Percentiles rank a stretch among this genome's conserved stretches.
These are phyloP conservation scores for Jamesozyma spencerorum DNA, from an alignment of 805 yeast genomes.

Conservation along the genomic window DNA sequence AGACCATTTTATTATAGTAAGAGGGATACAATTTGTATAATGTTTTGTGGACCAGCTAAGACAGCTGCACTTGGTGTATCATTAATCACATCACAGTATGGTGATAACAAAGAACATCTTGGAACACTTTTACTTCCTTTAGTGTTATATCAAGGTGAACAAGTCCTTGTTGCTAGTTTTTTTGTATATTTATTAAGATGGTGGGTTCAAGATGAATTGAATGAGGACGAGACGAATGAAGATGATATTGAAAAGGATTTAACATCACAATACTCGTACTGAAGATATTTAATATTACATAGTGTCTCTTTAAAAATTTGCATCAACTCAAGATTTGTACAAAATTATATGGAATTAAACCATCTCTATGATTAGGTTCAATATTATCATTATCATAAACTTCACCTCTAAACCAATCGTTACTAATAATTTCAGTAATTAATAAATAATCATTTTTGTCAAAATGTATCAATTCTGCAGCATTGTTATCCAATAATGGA, in stretches of 20 bases:
- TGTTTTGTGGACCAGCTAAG: conserved; percentile 89
- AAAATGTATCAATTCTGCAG: conserved; percentile 25
- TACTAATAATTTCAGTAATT: conserved; percentile 23
- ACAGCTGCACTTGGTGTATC: conserved; percentile 91
- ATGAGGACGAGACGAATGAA: conserved; percentile 8
- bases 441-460: conserved; percentile 26
- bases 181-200: conserved; percentile 55
- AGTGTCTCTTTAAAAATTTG: neutral
- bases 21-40: conserved; percentile 64
- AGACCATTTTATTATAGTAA: conserved; percentile 64
- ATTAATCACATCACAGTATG: conserved; percentile 71
- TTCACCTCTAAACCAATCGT: conserved; percentile 30
- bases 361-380: conserved; percentile 12
- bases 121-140: conserved; percentile 73
- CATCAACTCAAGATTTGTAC: conserved; percentile 9
- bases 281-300: neutral
- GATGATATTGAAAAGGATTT: conserved; percentile 1
- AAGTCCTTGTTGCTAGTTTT: conserved; percentile 72
- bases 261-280: too few relatives aligned
- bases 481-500: conserved; percentile 22
- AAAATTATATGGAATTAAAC: conserved; percentile 24
- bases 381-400: conserved; percentile 24
- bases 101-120: conserved; percentile 46
- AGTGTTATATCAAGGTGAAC: conserved; percentile 81
- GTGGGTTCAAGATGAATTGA: conserved; percentile 42